Evolutionary conservation across 2,329 filamentous ascomycete species (phyloP).

Genomic region (Coniochaeta prunicola): DNA sequence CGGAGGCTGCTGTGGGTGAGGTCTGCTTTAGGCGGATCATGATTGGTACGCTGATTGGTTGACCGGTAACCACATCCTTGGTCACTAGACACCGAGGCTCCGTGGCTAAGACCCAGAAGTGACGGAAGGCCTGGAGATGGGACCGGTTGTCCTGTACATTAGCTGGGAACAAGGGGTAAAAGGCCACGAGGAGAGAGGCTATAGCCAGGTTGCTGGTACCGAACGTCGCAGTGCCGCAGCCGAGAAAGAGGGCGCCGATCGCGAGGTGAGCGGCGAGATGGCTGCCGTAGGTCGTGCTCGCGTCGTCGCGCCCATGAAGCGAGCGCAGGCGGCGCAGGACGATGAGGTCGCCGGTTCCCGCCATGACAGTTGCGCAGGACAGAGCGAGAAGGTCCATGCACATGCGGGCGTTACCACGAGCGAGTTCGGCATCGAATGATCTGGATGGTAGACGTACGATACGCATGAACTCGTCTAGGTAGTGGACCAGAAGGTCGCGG

Average conservation of each 20-base stretch:
- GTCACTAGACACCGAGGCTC: slow-evolving; percentile 84
- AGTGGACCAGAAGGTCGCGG: slow-evolving; percentile 73
- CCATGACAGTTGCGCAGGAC: slow-evolving; percentile 83
- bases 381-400: slow-evolving; percentile 85
- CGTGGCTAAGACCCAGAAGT: slow-evolving; percentile 92
- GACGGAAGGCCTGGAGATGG: slow-evolving; percentile 91
- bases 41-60: slow-evolving; percentile 69
- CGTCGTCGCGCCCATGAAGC: slow-evolving; percentile 79
- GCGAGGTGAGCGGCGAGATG: slow-evolving; percentile 91
- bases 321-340: slow-evolving; percentile 80
- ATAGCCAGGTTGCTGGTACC: slow-evolving; percentile 82
- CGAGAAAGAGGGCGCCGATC: slow-evolving; percentile 83
- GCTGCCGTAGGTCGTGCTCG: slow-evolving; percentile 83
- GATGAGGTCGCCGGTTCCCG: slow-evolving; percentile 82
- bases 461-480: slow-evolving; percentile 80
- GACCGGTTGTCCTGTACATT: slow-evolving; percentile 89
- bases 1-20: slow-evolving; percentile 27
- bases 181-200: slow-evolving; percentile 77
- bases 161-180: slow-evolving; percentile 88
- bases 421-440: slow-evolving; percentile 73
- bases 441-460: slow-evolving; percentile 54
- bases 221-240: slow-evolving; percentile 87
- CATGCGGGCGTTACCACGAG: slow-evolving; percentile 76
- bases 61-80: slow-evolving; percentile 77
- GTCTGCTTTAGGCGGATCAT: slow-evolving; percentile 50